phyloP scores from a whole-genome alignment of 129 eudicot species.

The Saposhnikovia divaricata region DNA sequence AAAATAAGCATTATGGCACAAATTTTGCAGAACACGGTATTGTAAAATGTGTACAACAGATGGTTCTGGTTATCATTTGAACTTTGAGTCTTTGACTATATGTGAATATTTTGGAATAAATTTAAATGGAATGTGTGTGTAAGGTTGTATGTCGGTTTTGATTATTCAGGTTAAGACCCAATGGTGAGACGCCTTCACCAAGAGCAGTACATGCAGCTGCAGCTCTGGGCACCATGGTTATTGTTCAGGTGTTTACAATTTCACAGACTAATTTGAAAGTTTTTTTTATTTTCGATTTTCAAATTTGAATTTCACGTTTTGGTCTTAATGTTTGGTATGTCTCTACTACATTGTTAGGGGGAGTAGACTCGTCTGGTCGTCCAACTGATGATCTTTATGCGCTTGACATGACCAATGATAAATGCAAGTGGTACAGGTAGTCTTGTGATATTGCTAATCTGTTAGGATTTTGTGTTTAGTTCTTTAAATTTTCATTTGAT shows the following conservation, averaged over 20 bases:
- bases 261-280: neutral
- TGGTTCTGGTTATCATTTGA: no score
- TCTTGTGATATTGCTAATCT: neutral
- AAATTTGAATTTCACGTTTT: neutral
- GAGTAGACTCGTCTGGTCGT: conserved; percentile 90
- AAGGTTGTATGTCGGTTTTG: conserved; percentile 7
- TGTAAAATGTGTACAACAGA: no score
- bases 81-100: no score
- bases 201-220: conserved; percentile 97
- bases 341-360: conserved; percentile 50
- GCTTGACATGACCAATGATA: conserved; percentile 85
- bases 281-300: neutral
- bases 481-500: conserved; percentile 13
- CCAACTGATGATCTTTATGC: conserved; percentile 87
- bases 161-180: conserved; percentile 54
- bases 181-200: conserved; percentile 92
- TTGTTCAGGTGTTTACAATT: conserved; percentile 67
- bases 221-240: conserved; percentile 91
- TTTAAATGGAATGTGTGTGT: neutral
- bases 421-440: conserved; percentile 88
- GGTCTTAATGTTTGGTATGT: conserved; percentile 8
- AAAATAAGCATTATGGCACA: no score
- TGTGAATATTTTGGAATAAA: neutral
- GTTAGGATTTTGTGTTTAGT: conserved; percentile 2
- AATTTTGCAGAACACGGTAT: no score